Percentiles rank a stretch among this genome's conserved stretches.
Conservation (phyloP, 345 rosid genomes). For the Gossypium herbaceum region DNA sequence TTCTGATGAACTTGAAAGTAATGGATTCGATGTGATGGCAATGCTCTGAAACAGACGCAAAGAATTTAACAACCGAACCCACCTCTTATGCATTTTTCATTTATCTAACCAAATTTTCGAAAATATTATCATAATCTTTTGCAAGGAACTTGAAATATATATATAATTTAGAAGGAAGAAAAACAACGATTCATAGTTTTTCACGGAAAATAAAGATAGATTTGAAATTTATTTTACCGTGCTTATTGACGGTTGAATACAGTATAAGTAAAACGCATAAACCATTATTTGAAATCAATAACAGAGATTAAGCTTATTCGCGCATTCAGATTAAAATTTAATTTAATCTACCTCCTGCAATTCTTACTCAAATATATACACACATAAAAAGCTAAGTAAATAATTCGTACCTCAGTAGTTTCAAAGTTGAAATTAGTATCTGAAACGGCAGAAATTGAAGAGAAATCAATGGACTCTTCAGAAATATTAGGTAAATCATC, state of each 20-base stretch:
- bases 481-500: constrained; percentile 6
- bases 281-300: neutral
- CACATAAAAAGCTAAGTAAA: neutral
- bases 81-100: no score
- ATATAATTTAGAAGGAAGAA: neutral
- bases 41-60: constrained; percentile 11
- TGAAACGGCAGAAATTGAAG: constrained; percentile 8
- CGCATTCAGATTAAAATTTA: neutral
- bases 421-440: constrained; percentile 2
- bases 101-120: neutral
- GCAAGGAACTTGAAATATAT: neutral
- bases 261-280: neutral
- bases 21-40: neutral
- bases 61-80: neutral
- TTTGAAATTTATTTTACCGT: neutral
- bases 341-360: neutral
- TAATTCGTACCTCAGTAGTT: constrained; percentile 8
- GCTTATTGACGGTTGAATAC: neutral
- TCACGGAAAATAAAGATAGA: neutral
- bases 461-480: constrained; percentile 9
- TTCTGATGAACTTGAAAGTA: constrained; percentile 1
- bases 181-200: neutral
- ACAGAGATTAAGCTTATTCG: neutral
- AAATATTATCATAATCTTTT: neutral
- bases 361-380: neutral